Evolutionary conservation across 2,329 filamentous ascomycete genomes (phyloP).

Genomic region (Rosellinia necatrix): DNA sequence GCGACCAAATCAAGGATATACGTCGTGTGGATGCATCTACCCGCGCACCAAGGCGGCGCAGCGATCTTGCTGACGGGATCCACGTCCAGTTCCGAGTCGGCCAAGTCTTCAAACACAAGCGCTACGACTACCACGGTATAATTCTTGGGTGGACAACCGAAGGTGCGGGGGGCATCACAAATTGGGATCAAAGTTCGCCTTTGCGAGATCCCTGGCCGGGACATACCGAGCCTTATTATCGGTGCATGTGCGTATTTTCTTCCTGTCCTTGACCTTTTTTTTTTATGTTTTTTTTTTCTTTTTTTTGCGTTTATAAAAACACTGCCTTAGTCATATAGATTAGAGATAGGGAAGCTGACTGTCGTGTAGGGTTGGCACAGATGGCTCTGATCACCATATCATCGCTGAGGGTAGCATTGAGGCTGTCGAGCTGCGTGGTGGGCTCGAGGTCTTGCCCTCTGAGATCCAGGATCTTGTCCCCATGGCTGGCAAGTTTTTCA

Average conservation of each 20-base stretch:
- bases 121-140: slow-evolving; percentile 79
- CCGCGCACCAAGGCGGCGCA: slow-evolving; percentile 44
- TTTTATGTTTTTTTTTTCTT: slow-evolving; percentile 46
- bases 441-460: slow-evolving; percentile 35
- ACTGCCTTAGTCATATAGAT: not conserved
- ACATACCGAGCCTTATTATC: slow-evolving; percentile 77
- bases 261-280: slow-evolving; percentile 47
- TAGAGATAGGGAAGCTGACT: slow-evolving; percentile 18
- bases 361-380: slow-evolving; percentile 44
- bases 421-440: slow-evolving; percentile 49
- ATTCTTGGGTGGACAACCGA: slow-evolving; percentile 86
- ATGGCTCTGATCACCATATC: slow-evolving; percentile 73
- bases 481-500: slow-evolving; percentile 84
- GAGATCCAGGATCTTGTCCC: slow-evolving; percentile 60
- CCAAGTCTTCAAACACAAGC: slow-evolving; percentile 80
- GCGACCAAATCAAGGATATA: slow-evolving; percentile 47
- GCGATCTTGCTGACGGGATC: slow-evolving; percentile 36
- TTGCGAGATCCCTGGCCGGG: slow-evolving; percentile 36
- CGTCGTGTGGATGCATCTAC: slow-evolving; percentile 48
- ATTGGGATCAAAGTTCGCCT: slow-evolving; percentile 53
- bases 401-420: slow-evolving; percentile 79
- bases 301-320: not conserved
- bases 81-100: slow-evolving; percentile 72
- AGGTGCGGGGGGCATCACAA: slow-evolving; percentile 66
- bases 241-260: slow-evolving; percentile 74